Conservation (phyloP, 202 grass and related monocot species). For the Hordeum pubiflorum region DNA sequence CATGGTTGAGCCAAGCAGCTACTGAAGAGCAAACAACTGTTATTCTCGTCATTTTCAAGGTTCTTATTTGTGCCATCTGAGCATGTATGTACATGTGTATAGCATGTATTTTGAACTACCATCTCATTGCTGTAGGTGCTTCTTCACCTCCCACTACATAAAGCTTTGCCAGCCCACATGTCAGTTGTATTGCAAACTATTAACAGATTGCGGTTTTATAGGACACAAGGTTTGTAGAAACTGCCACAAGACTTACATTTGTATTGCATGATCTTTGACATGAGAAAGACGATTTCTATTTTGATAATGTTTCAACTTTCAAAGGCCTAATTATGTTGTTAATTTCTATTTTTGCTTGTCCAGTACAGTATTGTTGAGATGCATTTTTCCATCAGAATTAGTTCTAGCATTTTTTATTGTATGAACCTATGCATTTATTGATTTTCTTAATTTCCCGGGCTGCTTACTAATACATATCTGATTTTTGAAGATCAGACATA, state of each 20-base stretch:
- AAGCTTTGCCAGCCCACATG: conserved; percentile 75
- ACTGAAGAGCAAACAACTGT: conserved; percentile 91
- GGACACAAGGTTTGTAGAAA: conserved; percentile 69
- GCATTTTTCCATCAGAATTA: conserved; percentile 1
- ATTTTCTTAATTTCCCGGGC: conserved; percentile 25
- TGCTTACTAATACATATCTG: conserved; percentile 45
- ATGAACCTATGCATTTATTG: background rate
- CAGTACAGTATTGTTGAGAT: background rate
- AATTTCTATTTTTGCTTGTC: background rate
- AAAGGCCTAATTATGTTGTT: background rate
- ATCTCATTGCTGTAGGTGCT: conserved; percentile 50
- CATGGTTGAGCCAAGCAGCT: conserved; percentile 74
- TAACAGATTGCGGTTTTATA: conserved; percentile 92
- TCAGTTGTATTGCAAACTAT: conserved; percentile 74
- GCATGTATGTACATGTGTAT: background rate
- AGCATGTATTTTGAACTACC: conserved; percentile 13
- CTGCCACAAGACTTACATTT: background rate
- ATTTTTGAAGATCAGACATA: conserved; percentile 97
- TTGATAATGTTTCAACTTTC: background rate
- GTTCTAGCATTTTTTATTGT: conserved; percentile 3
- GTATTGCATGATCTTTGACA: background rate
- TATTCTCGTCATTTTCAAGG: conserved; percentile 87
- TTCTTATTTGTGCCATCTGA: conserved; percentile 27
- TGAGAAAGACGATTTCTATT: background rate
- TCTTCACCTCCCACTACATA: conserved; percentile 80